Base-by-base conservation (phyloP, 2,329 filamentous ascomycete genomes). In the Trichoderma atroviride region DNA sequence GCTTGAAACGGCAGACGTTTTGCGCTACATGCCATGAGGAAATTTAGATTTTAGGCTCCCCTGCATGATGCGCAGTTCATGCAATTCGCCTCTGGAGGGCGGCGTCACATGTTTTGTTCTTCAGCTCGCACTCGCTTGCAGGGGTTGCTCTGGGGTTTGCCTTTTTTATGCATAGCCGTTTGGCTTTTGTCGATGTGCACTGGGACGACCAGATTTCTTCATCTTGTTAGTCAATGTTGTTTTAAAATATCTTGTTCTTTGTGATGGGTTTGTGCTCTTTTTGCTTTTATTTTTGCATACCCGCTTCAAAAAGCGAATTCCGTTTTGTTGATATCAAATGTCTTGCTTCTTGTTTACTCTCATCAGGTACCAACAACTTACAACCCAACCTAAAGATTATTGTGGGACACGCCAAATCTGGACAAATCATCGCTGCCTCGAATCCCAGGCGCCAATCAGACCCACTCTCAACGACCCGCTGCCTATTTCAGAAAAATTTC, bases 401-500 rank as follows among this genome's bases (percentile, higher is more conserved):
- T 19, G 7, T n/a, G 40, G 19, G 19, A 3, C 16, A 53, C 10
- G 47, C 47, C 22, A 24, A 24, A 24, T 50, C 11, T 22, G 11
- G n/a, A 11, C 22, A 50, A 22, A 13, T 22, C 31, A 24, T 61
- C 47, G 13, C 53, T 37, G 64, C 64, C 64, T 67, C 55, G 40
- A 14, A 67, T 58, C 53, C 19, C 47, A 67, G 64, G 64, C 64
- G 55, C 16, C 29, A 29, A 67, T 10, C 14, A 5, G 65, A 57
- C 65, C 69, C 69, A 63, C 69, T 63, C 57, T 56, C 14, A 27
- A 58, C 69, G 58, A 59, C 62, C 40, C 53, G 53, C 53, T 59
- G 52, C 68, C 43, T 58, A 67, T 70, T 57, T 40, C 66, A 68
- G 69, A 76, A 71, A 72, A 70, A 69, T 71, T 61, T 58, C 27